A percentile compares a stretch with the other conserved stretches of the same genome.
phyloP scores from a whole-genome alignment of 2,329 filamentous ascomycete genomes.

The Pseudogymnoascus sp. region DNA sequence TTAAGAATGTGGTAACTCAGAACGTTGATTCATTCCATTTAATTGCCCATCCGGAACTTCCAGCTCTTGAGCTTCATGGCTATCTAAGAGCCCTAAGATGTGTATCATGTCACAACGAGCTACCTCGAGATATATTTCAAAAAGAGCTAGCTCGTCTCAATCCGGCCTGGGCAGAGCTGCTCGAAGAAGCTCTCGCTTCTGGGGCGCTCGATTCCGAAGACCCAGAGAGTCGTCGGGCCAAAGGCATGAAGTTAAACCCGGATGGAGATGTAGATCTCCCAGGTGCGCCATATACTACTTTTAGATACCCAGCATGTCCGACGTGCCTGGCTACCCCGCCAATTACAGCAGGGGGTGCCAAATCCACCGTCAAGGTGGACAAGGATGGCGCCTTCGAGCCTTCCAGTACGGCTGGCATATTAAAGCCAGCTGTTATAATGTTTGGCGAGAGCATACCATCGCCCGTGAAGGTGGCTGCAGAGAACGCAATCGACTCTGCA shows the following conservation, averaged over 20 bases:
- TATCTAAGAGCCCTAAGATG: slow-evolving; percentile 79
- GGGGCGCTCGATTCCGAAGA: slow-evolving; percentile 76
- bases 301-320: slow-evolving; percentile 86
- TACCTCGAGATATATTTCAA: slow-evolving; percentile 69
- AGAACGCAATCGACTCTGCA: slow-evolving; percentile 70
- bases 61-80: slow-evolving; percentile 83
- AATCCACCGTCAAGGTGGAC: slow-evolving; percentile 61
- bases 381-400: slow-evolving; percentile 69
- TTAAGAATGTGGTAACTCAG: slow-evolving; percentile 79
- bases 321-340: slow-evolving; percentile 64
- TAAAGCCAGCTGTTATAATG: slow-evolving; percentile 94
- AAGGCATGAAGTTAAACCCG: slow-evolving; percentile 76
- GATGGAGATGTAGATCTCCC: slow-evolving; percentile 92
- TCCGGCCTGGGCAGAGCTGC: slow-evolving; percentile 74
- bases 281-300: slow-evolving; percentile 78
- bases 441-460: slow-evolving; percentile 82
- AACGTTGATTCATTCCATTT: slow-evolving; percentile 95
- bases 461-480: slow-evolving; percentile 65
- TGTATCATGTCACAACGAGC: slow-evolving; percentile 66
- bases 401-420: slow-evolving; percentile 62
- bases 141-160: slow-evolving; percentile 68
- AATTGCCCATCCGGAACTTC: slow-evolving; percentile 63
- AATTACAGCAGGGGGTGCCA: slow-evolving; percentile 44
- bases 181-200: slow-evolving; percentile 61
- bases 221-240: slow-evolving; percentile 57